phyloP scores from a whole-genome alignment of 139 green algal genomes.

The Deuterostichococcus epilithicus region DNA sequence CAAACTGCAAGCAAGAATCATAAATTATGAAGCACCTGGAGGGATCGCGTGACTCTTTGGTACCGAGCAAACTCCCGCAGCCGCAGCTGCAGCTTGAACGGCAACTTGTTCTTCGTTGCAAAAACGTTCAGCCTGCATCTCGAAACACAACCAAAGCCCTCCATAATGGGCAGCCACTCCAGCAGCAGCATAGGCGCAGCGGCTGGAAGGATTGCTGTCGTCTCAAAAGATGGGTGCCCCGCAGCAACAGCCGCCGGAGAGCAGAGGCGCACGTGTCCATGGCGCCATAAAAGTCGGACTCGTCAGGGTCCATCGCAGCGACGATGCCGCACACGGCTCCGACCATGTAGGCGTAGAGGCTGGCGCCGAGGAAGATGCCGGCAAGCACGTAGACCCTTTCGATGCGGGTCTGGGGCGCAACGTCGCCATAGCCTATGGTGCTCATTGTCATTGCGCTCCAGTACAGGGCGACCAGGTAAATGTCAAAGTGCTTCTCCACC shows the following conservation, averaged over 20 bases:
- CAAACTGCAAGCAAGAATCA: too few species aligned
- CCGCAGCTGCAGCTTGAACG: background rate
- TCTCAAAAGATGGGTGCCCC: background rate
- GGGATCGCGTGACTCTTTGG: background rate
- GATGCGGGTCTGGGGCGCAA: conserved; percentile 46
- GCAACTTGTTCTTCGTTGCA: background rate
- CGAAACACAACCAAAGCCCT: too few species aligned
- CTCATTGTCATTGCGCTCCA: conserved; percentile 73
- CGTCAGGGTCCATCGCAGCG: conserved; percentile 10
- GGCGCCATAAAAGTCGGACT: conserved; percentile 10
- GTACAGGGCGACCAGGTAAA: conserved; percentile 62
- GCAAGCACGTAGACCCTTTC: conserved; percentile 39
- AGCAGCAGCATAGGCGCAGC: too few species aligned
- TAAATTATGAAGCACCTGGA: too few species aligned
- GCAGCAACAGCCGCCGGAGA: too few species aligned
- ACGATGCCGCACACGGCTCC: conserved; percentile 21
- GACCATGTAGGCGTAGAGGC: conserved; percentile 18
- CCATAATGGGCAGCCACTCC: too few species aligned
- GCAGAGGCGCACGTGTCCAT: conserved; percentile 13
- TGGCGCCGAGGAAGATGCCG: conserved; percentile 15
- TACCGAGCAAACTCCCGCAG: conserved; percentile 16
- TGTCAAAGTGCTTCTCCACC: conserved; percentile 9
- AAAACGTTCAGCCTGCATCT: conserved; percentile 15
- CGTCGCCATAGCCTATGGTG: conserved; percentile 72
- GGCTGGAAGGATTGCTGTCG: too few species aligned